phyloP scores from a whole-genome alignment of 2,329 filamentous ascomycete genomes.

The Stagonosporopsis chrysanthemi region DNA sequence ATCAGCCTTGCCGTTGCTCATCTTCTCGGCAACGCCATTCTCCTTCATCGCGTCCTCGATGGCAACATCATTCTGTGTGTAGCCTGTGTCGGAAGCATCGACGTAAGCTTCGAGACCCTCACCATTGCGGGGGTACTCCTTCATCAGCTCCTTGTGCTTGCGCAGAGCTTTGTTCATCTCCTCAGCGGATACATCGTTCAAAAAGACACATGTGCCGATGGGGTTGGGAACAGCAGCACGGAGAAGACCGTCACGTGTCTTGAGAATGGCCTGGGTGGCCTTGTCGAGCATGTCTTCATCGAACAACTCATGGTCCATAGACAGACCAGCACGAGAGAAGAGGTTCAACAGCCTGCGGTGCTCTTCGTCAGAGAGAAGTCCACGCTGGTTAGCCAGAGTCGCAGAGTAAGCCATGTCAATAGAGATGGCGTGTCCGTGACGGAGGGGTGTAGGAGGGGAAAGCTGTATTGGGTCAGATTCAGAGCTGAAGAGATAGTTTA shows the following conservation, averaged over 20 bases:
- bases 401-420: conserved; percentile 80
- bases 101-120: conserved; percentile 74
- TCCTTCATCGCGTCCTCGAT: conserved; percentile 42
- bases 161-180: conserved; percentile 69
- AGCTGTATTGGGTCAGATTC: conserved; percentile 55
- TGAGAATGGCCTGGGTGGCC: conserved; percentile 72
- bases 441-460: conserved; percentile 70
- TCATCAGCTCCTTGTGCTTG: conserved; percentile 70
- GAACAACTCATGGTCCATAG: conserved; percentile 75
- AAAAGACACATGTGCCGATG: conserved; percentile 70
- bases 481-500: neutral
- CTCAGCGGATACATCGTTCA: conserved; percentile 70
- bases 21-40: conserved; percentile 33
- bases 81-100: conserved; percentile 72
- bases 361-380: conserved; percentile 66
- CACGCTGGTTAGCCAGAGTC: conserved; percentile 70
- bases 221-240: conserved; percentile 73
- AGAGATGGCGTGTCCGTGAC: conserved; percentile 76
- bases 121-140: conserved; percentile 68
- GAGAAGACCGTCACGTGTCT: conserved; percentile 73
- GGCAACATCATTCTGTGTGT: conserved; percentile 57
- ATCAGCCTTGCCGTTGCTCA: conserved; percentile 35
- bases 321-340: conserved; percentile 73
- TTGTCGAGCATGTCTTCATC: conserved; percentile 70
- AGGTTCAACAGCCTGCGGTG: conserved; percentile 69